Evolutionary conservation across 169 alveolate species (phyloP), one percentile per base, ranked within the genome.

Genomic region (Plasmodium cynomolgi): DNA sequence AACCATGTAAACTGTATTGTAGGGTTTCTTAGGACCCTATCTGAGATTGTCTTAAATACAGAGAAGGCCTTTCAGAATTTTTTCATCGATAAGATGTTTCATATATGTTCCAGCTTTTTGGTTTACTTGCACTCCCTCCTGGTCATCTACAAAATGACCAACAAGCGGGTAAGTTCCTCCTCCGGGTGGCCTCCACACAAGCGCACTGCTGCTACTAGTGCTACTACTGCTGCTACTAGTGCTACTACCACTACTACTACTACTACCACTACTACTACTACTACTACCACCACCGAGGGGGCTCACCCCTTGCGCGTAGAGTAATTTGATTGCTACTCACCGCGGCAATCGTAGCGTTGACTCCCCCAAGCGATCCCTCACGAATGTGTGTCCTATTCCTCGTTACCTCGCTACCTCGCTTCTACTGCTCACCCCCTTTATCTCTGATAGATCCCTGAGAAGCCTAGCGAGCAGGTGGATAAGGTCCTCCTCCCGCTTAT

Each of bases 381-480:
- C 13, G 20, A 47, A 2, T 50, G 8, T 50, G 8, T 50, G 26
- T 11, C 26, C 5, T 50, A 13, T 15, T 17, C 62, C 62, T 15
- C 20, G 62, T 50, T 15, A 50, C 8, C 5, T 15, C 62, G 4
- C 62, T 15, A 50, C 8, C 5, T 15, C 62, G 4, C 62, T 50
- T 15, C 62, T 68, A 9, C 77, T 9, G 3, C 74, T 17, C 6
- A 23, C 6, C 81, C 15, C 44, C 15, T 56, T 26, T 33, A 2
- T 23, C 6, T 11, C 7, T 54, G 15, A 34, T 8, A 81, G 92
- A 58, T 56, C 50, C 95, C 95, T 5, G 84, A 91, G 8, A 91
- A 91, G 47, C 85, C 95, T 17, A 91, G 90, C 50, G 95, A 91
- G n/a, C 91, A 91, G 6, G 91, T 91, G 73, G 95, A 91, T 47